Evolutionary conservation across 225 moss, liverwort and hornwort species (phyloP).

Genomic region (Marchantia polymorpha): DNA sequence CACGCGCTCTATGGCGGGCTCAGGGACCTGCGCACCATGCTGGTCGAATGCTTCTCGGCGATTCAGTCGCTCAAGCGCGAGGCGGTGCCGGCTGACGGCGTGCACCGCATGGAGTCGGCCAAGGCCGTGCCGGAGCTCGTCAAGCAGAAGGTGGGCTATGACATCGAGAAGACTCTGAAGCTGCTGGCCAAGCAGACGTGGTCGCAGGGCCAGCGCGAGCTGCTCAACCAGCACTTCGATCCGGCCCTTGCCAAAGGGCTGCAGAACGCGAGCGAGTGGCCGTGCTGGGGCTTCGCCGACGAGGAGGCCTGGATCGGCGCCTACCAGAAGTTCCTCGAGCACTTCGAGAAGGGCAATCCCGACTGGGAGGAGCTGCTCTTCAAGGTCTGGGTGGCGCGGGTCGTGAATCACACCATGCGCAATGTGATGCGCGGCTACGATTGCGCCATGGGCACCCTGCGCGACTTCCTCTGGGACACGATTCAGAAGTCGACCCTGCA

Average conservation of each 20-base stretch:
- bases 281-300: slow-evolving; percentile 50
- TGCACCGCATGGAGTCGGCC: slow-evolving; percentile 40
- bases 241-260: slow-evolving; percentile 41
- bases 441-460: slow-evolving; percentile 35
- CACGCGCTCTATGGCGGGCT: slow-evolving; percentile 48
- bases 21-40: slow-evolving; percentile 45
- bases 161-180: slow-evolving; percentile 47
- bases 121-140: slow-evolving; percentile 40
- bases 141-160: slow-evolving; percentile 49
- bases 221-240: slow-evolving; percentile 50
- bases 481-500: slow-evolving; percentile 30
- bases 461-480: slow-evolving; percentile 47
- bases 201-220: slow-evolving; percentile 43
- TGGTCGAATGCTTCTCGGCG: slow-evolving; percentile 49
- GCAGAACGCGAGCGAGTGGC: slow-evolving; percentile 43
- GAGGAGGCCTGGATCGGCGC: slow-evolving; percentile 45
- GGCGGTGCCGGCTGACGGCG: background rate
- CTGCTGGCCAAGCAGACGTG: slow-evolving; percentile 36
- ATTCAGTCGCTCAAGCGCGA: slow-evolving; percentile 43
- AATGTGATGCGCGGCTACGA: slow-evolving; percentile 54
- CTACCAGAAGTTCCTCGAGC: slow-evolving; percentile 38
- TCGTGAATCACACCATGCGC: slow-evolving; percentile 46
- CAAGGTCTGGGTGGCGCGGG: slow-evolving; percentile 49
- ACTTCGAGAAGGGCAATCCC: slow-evolving; percentile 48
- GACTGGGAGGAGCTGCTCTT: slow-evolving; percentile 57